Evolutionary conservation across 2,329 filamentous ascomycete genomes (phyloP), one percentile per base, ranked within the genome.

Genomic region (Colletotrichum sp.): DNA sequence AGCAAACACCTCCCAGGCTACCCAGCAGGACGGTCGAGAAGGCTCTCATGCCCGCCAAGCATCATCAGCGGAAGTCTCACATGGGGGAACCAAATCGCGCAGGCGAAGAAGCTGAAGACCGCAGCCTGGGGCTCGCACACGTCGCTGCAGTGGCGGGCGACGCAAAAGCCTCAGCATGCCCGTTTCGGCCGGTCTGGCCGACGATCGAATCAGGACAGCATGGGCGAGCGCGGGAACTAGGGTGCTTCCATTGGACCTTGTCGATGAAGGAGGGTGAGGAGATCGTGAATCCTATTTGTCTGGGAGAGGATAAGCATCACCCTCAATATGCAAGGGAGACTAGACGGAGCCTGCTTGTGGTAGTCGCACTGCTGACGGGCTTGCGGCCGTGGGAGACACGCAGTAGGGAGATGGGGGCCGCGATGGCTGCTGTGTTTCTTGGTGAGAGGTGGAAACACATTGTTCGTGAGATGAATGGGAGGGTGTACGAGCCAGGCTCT

Each of bases 261-360:
- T 30, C 16, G n/a, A 32, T 8, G 39, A 24, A 34, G 39, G 57
- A 44, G 36, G 71, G 71, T 70, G 71, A 74, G 16, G 65, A 12
- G 71, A 55, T 64, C 36, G 30, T 60, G 71, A 13, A 1, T 49
- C 13, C 9, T 59, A 74, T 74, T 74, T 69, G 65, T 28, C 30
- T 55, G 36, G 55, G 34, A 1, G 67, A 60, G 28, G 36, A 28
- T 18, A 39, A 32, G 36, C 39, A n/a, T 44, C 39, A n/a, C 39
- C 71, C 36, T 55, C 55, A 55, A 63, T 4, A 71, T 74, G 71
- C 71, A 74, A 68, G 39, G 65, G 28, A 44, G 39, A 44, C 39
- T 44, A 74, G 57, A 26, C 66, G 24, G 71, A 74, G 71, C 71
- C 71, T 74, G 59, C 68, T 63, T 72, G 39, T 39, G 28, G 49